Base-by-base conservation (phyloP, 768 basidiomycete species). In the Boletus fagicola region DNA sequence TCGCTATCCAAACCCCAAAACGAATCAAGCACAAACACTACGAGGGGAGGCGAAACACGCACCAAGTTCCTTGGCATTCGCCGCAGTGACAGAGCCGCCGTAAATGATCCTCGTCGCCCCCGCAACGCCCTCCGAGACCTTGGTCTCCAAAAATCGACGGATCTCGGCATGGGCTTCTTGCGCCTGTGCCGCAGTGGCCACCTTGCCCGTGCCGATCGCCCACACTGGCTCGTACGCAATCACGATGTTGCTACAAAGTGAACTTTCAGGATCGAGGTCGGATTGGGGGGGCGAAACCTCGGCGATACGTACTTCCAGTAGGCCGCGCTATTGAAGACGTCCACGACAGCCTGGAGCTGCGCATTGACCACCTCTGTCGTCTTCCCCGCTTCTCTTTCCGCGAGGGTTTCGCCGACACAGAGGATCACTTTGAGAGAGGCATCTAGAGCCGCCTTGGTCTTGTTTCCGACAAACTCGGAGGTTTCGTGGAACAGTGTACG, bases 191-290 rank as follows among this genome's bases (percentile, higher is more conserved):
- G 90, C 78, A 33, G 92, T 92, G 45, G 96, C 96, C 51, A 97
- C 95, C 73, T 90, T 96, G 61, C 96, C 96, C 13, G 96, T 98
- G 45, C 97, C 97, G 72, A 98, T 98, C 35, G 97, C 96, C 96
- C 97, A 98, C 18, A 98, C 92, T 43, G 94, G 92, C 73, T 96
- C 93, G 73, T 95, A 99, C 20, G 97, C 97, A 66, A 99, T 81
- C 56, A 99, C 96, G 68, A 98, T 80, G 61, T 90, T 85, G 67
- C 94, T 95, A 60, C 7, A 56, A 47, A 16, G 15, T 1, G 31
- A 39, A 22, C 16, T 8, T 42, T 33, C 20, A 35, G 28, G 22
- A 22, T 15, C 39, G n/a, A n/a, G n/a, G 18, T 43, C 22, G 38
- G 31, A 28, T 20, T 1, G 13, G 26, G 28, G 12, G 12, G n/a